These are phyloP conservation scores for Nakazawaea ambrosiae DNA, from an alignment of 805 yeast genomes.

Conservation along the genomic window DNA sequence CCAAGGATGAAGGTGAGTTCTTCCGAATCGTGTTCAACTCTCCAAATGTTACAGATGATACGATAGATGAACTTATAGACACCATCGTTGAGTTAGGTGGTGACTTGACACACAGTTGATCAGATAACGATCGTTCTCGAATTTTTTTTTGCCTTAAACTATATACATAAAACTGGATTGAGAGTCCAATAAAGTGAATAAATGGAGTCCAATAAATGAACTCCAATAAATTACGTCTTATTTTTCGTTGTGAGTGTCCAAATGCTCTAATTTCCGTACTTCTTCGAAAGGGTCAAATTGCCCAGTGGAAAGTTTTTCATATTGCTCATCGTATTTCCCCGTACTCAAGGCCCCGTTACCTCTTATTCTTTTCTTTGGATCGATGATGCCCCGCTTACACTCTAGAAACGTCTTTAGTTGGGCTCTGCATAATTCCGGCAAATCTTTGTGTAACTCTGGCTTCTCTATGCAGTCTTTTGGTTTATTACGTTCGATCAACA, in stretches of 20 bases:
- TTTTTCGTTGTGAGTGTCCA: slow-evolving; percentile 45
- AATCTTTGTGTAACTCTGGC: slow-evolving; percentile 64
- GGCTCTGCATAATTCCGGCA: slow-evolving; percentile 85
- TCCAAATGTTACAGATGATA: slow-evolving; percentile 47
- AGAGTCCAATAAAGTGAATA: too few species aligned
- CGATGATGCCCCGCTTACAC: slow-evolving; percentile 86
- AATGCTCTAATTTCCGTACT: slow-evolving; percentile 57
- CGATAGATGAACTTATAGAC: slow-evolving; percentile 31
- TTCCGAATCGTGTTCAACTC: slow-evolving; percentile 81
- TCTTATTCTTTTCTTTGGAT: slow-evolving; percentile 83
- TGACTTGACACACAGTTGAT: too few species aligned
- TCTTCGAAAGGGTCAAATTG: slow-evolving; percentile 79
- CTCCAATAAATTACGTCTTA: too few species aligned
- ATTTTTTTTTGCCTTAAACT: too few species aligned
- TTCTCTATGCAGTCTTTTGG: slow-evolving; percentile 84
- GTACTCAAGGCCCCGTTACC: slow-evolving; percentile 93
- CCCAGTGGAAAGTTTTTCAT: slow-evolving; percentile 71
- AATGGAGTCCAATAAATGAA: too few species aligned
- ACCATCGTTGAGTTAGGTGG: slow-evolving; percentile 22
- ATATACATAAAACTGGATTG: too few species aligned
- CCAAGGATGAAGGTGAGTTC: slow-evolving; percentile 54
- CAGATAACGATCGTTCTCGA: too few species aligned
- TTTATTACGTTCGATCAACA: slow-evolving; percentile 78
- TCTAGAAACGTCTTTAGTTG: slow-evolving; percentile 82
- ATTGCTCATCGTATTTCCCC: slow-evolving; percentile 87